Base-by-base conservation (phyloP, 2,329 filamentous ascomycete genomes). In the Sarocladiaceae sp. region DNA sequence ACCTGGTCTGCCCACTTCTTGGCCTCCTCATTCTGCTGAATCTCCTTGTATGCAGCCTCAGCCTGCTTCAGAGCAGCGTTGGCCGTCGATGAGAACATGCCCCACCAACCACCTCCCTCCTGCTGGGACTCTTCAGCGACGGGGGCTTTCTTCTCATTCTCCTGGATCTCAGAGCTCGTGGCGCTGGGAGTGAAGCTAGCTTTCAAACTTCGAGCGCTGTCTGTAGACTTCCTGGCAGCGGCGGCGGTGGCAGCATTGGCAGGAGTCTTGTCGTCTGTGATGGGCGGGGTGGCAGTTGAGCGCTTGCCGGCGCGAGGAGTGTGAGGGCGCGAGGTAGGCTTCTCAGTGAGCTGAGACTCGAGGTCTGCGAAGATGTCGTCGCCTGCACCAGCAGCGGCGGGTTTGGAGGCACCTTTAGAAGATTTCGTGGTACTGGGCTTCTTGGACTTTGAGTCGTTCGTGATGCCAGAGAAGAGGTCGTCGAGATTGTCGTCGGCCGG, bases 1-100 rank as follows among this genome's bases (percentile, higher is more conserved):
- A 97, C 85, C 62, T 97, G 91, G 44, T 95, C 87, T 1, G 90
- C 88, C 89, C 91, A 98, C 62, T 88, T 86, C 69, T 91, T 90
- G 43, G 91, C 93, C 63, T 98, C 93, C 60, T 97, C 89, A 57
- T 95, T 96, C 60, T 93, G 84, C 62, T 95, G 88, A 39, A 98
- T 90, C 64, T 97, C 88, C 62, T 91, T 95, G 51, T 95, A 90
- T 1, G 90, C 85, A 6, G 84, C 88, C 66, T 96, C 90, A 37
- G 93, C 91, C 63, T 91, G 88, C 71, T 94, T 95, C 66, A 94
- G 82, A 20, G 85, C 87, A n/a, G 85, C 83, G 3, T 83, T 80
- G 27, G 89, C 89, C 0, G 88, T 90, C 33, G 86, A 87, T 56
- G 93, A 76, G 43, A 96, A 68, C 18, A 88, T 84, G 58, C 89